These are phyloP conservation scores for Graphium sp. DNA, from an alignment of 2,329 filamentous ascomycete species.

Conservation along the genomic window DNA sequence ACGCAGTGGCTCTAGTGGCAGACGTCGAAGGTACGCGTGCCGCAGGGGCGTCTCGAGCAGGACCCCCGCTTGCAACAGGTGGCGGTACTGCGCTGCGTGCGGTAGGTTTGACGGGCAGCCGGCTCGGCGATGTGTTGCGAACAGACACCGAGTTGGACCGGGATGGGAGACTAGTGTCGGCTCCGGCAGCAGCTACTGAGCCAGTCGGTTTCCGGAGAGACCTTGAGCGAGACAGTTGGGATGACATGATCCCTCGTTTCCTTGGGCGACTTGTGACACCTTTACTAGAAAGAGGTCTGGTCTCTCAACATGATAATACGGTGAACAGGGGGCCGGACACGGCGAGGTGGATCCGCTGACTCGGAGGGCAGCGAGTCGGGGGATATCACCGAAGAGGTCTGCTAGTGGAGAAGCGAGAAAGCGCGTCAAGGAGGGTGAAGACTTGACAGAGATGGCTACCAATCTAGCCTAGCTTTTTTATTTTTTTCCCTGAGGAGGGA, in stretches of 20 bases:
- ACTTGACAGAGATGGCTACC: too few relatives aligned
- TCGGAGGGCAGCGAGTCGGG: too few relatives aligned
- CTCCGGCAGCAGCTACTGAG: conserved; percentile 5
- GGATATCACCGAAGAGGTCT: too few relatives aligned
- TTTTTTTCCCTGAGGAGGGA: too few relatives aligned
- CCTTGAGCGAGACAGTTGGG: conserved; percentile 19
- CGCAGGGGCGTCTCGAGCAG: conserved; percentile 5
- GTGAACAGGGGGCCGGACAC: too few relatives aligned
- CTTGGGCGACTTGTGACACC: too few relatives aligned
- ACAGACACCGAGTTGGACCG: conserved; percentile 10
- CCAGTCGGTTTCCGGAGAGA: conserved; percentile 26
- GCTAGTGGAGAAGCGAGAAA: too few relatives aligned
- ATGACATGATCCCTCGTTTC: conserved; percentile 9
- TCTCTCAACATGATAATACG: too few relatives aligned
- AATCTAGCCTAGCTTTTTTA: too few relatives aligned
- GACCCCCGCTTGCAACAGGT: conserved; percentile 7
- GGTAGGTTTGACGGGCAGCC: conserved; percentile 28
- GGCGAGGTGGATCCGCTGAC: too few relatives aligned
- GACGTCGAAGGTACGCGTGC: conserved; percentile 2
- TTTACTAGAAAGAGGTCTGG: too few relatives aligned
- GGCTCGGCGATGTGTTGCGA: conserved; percentile 28
- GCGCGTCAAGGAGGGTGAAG: too few relatives aligned
- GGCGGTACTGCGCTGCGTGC: conserved; percentile 11
- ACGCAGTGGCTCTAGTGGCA: conserved; percentile 4
- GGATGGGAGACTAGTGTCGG: conserved; percentile 6